Conservation (phyloP, 352 stramenopile genomes). For the Pythium plurisporium region DNA sequence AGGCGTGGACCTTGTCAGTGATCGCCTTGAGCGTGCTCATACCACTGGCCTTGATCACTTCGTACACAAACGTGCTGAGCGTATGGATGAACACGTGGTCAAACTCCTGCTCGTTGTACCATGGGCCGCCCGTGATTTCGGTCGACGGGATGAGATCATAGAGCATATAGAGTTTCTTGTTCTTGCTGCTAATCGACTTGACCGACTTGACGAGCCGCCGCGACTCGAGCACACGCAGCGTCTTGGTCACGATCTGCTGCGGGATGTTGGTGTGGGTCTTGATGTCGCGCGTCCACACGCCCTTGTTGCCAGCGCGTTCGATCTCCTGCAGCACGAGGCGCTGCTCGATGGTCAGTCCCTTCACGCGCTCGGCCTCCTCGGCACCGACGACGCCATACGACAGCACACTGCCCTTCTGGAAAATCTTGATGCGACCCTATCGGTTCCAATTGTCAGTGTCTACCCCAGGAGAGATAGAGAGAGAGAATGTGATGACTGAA, state of each 20-base stretch:
- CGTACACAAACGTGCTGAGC: slow-evolving; percentile 93
- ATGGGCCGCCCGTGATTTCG: slow-evolving; percentile 98
- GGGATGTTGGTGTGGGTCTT: slow-evolving; percentile 97
- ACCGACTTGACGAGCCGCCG: slow-evolving; percentile 98
- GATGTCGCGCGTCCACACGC: slow-evolving; percentile 99
- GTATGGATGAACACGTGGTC: slow-evolving; percentile 99
- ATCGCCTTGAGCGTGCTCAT: slow-evolving; percentile 87
- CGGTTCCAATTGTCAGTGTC: not conserved
- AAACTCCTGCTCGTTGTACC: slow-evolving; percentile 99
- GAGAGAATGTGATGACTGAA: not conserved
- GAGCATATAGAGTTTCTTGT: slow-evolving; percentile 99
- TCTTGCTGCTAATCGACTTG: slow-evolving; percentile 99
- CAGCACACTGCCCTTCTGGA: slow-evolving; percentile 80
- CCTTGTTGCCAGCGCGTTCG: slow-evolving; percentile 95
- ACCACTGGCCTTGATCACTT: slow-evolving; percentile 84
- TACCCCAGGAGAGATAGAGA: not conserved
- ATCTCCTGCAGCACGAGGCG: slow-evolving; percentile 92
- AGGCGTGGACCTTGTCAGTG: slow-evolving; percentile 87
- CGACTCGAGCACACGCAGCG: slow-evolving; percentile 96
- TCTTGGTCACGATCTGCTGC: slow-evolving; percentile 97
- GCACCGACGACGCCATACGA: slow-evolving; percentile 80
- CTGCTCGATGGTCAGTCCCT: slow-evolving; percentile 79
- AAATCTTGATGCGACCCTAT: slow-evolving; percentile 86
- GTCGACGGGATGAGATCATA: slow-evolving; percentile 94
- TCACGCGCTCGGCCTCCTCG: slow-evolving; percentile 83